A percentile compares a stretch with the other conserved stretches of the same genome.
These are phyloP conservation scores for Backusella psychrophila DNA, from an alignment of 192 early-diverging fungal genomes.

Conservation along the genomic window DNA sequence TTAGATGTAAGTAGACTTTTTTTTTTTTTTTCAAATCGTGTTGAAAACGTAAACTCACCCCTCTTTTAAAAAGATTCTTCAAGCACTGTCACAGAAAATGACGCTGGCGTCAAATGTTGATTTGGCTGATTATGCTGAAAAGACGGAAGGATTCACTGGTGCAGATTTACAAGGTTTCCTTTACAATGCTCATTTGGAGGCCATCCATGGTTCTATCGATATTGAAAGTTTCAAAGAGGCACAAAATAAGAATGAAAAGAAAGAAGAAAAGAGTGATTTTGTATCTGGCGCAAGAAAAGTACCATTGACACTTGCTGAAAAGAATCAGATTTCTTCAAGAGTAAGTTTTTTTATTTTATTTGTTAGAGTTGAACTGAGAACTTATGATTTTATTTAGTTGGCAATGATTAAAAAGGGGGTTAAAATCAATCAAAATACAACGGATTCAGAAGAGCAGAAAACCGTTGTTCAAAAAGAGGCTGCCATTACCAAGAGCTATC, in stretches of 20 bases:
- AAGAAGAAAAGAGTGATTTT: conserved; percentile 36
- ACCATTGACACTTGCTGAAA: conserved; percentile 50
- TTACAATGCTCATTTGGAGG: conserved; percentile 89
- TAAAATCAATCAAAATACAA: conserved; percentile 9
- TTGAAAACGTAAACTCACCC: no score
- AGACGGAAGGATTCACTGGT: conserved; percentile 78
- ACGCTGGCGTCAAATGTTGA: conserved; percentile 60
- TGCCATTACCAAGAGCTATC: conserved; percentile 40
- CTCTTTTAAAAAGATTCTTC: conserved; percentile 59
- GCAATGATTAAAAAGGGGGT: conserved; percentile 20
- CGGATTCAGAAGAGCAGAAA: conserved; percentile 22
- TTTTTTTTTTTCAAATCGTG: no score
- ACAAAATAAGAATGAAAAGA: conserved; percentile 9
- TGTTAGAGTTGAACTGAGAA: neutral
- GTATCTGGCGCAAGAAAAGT: conserved; percentile 37
- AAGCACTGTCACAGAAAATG: conserved; percentile 71
- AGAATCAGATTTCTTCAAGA: conserved; percentile 49
- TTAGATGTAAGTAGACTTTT: conserved; percentile 45
- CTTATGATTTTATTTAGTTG: conserved; percentile 16
- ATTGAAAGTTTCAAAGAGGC: conserved; percentile 43
- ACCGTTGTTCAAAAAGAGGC: conserved; percentile 29
- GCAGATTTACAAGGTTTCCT: conserved; percentile 95
- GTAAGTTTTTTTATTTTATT: conserved; percentile 40
- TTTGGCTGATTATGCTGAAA: conserved; percentile 56
- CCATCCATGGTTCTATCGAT: conserved; percentile 75